A percentile compares a stretch with the other conserved stretches of the same genome.
These are phyloP conservation scores for Phytophthora brassicae DNA, from an alignment of 352 stramenopile species.

Conservation along the genomic window DNA sequence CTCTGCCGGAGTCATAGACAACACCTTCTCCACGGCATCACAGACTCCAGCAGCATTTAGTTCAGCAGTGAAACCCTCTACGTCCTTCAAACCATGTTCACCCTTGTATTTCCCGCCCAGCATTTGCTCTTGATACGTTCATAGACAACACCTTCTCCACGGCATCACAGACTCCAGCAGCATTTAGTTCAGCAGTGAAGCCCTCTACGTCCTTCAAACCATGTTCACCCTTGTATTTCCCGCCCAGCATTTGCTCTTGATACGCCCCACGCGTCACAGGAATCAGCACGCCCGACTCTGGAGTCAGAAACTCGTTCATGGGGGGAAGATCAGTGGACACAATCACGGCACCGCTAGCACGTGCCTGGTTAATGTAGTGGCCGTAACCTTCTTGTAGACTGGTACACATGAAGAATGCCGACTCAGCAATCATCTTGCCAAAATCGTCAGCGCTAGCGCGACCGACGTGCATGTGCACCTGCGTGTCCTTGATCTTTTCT, in stretches of 20 bases:
- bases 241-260: constrained; percentile 53
- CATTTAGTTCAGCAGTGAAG: constrained; percentile 41
- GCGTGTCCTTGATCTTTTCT: constrained; percentile 21
- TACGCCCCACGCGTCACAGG: constrained; percentile 25
- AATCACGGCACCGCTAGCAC: constrained; percentile 44
- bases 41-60: constrained; percentile 48
- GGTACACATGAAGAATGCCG: constrained; percentile 62
- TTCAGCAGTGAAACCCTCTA: constrained; percentile 45
- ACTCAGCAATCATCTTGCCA: constrained; percentile 51
- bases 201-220: constrained; percentile 48
- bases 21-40: constrained; percentile 49
- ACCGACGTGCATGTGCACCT: constrained; percentile 44
- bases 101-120: constrained; percentile 47
- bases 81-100: constrained; percentile 48
- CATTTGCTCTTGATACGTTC: constrained; percentile 45
- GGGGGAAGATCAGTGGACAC: constrained; percentile 54
- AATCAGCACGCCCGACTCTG: constrained; percentile 48
- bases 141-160: constrained; percentile 56
- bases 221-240: constrained; percentile 49
- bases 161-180: constrained; percentile 45
- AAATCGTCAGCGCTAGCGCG: constrained; percentile 39
- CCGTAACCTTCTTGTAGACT: constrained; percentile 65
- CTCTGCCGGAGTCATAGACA: constrained; percentile 47
- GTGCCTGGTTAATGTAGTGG: constrained; percentile 78
- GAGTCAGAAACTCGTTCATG: constrained; percentile 68